phyloP scores from a whole-genome alignment of 768 basidiomycete species.

The Hericium rajendrae region DNA sequence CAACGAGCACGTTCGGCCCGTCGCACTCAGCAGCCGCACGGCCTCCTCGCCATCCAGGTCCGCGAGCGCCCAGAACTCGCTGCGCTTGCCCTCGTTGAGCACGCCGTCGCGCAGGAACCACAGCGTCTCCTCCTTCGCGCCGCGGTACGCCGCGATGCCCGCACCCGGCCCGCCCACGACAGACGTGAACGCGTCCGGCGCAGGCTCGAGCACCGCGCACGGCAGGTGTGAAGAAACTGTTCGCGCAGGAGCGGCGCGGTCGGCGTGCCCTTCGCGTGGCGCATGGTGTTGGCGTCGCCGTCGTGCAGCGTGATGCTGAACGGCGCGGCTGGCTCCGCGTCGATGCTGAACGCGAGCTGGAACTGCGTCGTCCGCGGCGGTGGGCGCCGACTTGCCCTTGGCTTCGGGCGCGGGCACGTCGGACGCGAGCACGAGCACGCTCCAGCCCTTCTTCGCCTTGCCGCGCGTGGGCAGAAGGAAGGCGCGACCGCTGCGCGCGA shows the following conservation, averaged over 20 bases:
- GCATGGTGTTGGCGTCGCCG: not conserved
- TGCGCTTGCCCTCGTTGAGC: constrained; percentile 69
- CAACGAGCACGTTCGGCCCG: constrained; percentile 60
- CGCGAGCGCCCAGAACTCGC: constrained; percentile 63
- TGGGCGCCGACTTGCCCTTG: no score
- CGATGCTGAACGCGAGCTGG: no score
- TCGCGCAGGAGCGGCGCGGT: constrained; percentile 38
- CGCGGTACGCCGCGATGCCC: constrained; percentile 59
- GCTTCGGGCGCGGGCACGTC: no score
- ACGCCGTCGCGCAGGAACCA: constrained; percentile 66
- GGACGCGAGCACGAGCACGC: no score
- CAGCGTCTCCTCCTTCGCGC: constrained; percentile 60
- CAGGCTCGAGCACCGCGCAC: constrained; percentile 2
- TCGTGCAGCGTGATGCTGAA: no score
- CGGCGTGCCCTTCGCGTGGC: constrained; percentile 40
- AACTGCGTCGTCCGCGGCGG: no score
- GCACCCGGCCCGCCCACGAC: constrained; percentile 13
- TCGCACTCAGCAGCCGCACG: constrained; percentile 44
- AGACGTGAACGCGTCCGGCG: constrained; percentile 26
- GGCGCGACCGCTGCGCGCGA: constrained; percentile 30
- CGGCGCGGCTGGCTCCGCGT: no score
- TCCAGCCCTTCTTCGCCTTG: no score
- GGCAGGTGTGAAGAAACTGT: constrained; percentile 44
- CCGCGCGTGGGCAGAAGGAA: no score
- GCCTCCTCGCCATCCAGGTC: constrained; percentile 48